Evolutionary conservation across 176 grass and related monocot species (phyloP), one percentile per base, ranked within the genome.

Genomic region (Hordeum marinum): DNA sequence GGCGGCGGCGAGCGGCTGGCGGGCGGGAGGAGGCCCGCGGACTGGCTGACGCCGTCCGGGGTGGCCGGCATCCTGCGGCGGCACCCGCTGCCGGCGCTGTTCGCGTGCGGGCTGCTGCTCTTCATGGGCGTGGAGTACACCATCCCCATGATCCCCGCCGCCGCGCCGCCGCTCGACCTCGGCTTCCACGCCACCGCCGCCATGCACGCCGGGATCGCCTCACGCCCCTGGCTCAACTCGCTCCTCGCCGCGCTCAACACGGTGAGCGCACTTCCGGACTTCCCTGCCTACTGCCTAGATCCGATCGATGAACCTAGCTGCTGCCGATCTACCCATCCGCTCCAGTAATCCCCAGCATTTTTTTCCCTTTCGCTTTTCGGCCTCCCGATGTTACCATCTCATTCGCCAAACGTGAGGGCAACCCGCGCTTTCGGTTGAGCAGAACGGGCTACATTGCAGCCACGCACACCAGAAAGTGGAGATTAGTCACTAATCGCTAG

Each of bases 81-180:
- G n/a, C 91, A 99, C 85, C 93, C 93, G 45, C 25, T 64, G 21
- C 80, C 91, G 5, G 91, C 64, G 75, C 70, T 90, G 8, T 95
- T 95, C 59, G 80, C 42, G 8, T 68, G 94, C 78, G 83, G 73
- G 24, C 69, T 98, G 34, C 72, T 98, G 55, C 61, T 92, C 32
- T 98, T 98, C 85, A 98, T 98, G 96, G 86, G 62, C 83, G 91
- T 98, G 31, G 96, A 98, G 87, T 98, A 98, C 78, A 98, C 91
- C 68, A 91, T 95, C 83, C 89, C 88, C 42, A 95, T 98, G 96
- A 65, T 98, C 23, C 58, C 79, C 11, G 82, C 82, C 39, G n/a
- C 36, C 70, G 67, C 96, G 25, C 84, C 93, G 61, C 93, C 96
- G 10, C 58, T 98, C 7, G 96, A 98, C 82, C 73, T 98, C 26